Evolutionary conservation across 768 basidiomycete species (phyloP), one percentile per base, ranked within the genome.

Genomic region (Boletus vermiculosoides): DNA sequence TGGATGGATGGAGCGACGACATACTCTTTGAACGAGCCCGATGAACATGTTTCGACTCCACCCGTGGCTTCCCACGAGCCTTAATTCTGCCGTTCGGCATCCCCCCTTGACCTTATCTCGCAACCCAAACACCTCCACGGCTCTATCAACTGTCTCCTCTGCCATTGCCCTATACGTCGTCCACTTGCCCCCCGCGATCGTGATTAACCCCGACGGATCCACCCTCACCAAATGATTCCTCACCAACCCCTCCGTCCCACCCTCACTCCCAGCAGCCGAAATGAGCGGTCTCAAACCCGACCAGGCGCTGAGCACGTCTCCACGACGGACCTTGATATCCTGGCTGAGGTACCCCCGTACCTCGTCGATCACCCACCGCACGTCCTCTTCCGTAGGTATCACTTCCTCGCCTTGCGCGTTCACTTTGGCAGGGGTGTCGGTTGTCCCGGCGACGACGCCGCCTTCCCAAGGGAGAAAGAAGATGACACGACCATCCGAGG

Each of bases 401-500:
- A 95, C 95, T 62, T 94, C 85, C 37, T 81, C 66, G 11, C 65
- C 66, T 18, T 69, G 59, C 15, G 80, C 79, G 33, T 79, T 78
- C 52, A 96, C 89, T 2, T 74, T 68, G 3, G 89, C 85, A 0
- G 89, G 88, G 0, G 90, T 81, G 71, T 99, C 96, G 9, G 96
- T 99, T 3, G 97, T 98, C 25, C 96, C 96, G 2, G 96, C 96
- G 60, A 99, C 94, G 40, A 94, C 94, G 76, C 89, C 93, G 10
- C 96, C 96, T 74, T 98, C 88, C 96, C 97, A 99, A 0, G 96
- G 96, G 11, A 99, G 83, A 83, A 99, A 97, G 82, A 98, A 99
- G 68, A 99, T 96, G 54, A 99, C 95, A 28, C 96, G 88, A 0
- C 96, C 96, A 61, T 99, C 96, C 0, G 91, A 93, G 5, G 97